phyloP scores from a whole-genome alignment of 2,329 filamentous ascomycete species.

The Apiospora sp. region DNA sequence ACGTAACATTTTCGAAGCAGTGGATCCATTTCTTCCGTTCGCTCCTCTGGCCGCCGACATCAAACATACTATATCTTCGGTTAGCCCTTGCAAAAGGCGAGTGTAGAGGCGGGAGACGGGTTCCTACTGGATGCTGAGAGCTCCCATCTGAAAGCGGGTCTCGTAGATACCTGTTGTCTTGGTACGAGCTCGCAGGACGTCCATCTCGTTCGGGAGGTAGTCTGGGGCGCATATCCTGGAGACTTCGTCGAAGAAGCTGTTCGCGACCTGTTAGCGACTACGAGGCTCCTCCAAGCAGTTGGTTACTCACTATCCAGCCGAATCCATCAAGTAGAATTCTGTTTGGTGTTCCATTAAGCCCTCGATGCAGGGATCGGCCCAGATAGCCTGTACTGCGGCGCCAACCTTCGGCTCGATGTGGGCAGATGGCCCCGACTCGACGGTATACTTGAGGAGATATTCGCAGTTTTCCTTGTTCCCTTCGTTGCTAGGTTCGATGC shows the following conservation, averaged over 20 bases:
- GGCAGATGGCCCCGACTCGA: slow-evolving; percentile 89
- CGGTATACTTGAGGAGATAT: slow-evolving; percentile 85
- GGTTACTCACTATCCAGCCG: slow-evolving; percentile 86
- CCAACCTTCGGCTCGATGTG: slow-evolving; percentile 83
- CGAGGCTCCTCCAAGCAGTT: background rate
- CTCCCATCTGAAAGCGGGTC: slow-evolving; percentile 97
- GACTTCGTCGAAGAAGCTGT: slow-evolving; percentile 95
- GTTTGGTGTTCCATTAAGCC: slow-evolving; percentile 91
- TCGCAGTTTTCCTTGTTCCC: slow-evolving; percentile 78
- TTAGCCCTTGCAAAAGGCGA: background rate
- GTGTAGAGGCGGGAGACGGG: slow-evolving; percentile 1
- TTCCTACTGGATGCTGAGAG: slow-evolving; percentile 95
- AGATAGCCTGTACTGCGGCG: slow-evolving; percentile 83
- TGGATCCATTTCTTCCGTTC: slow-evolving; percentile 99
- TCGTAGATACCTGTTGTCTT: slow-evolving; percentile 99
- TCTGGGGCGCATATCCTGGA: slow-evolving; percentile 82
- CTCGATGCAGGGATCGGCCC: slow-evolving; percentile 86
- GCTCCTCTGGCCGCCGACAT: slow-evolving; percentile 95
- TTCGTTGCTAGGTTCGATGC: slow-evolving; percentile 77
- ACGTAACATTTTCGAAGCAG: slow-evolving; percentile 99
- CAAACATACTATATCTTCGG: slow-evolving; percentile 81
- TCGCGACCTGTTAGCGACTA: background rate
- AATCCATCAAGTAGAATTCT: slow-evolving; percentile 99
- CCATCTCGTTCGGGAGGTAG: slow-evolving; percentile 92
- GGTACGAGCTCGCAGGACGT: slow-evolving; percentile 92